phyloP scores from a whole-genome alignment of 805 yeast genomes.

The Yamadazyma phyllophila region DNA sequence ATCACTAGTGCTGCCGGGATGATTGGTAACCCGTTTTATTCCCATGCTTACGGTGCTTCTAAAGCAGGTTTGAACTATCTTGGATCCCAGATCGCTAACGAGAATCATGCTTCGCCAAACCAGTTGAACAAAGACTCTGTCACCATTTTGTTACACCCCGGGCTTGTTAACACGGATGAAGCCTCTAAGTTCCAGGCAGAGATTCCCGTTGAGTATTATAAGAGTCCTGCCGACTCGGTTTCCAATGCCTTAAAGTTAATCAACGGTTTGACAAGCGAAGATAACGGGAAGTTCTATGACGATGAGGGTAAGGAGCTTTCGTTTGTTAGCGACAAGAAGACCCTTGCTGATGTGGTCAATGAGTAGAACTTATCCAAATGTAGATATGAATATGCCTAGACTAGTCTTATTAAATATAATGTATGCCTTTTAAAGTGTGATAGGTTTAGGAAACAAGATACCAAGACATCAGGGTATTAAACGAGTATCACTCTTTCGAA shows the following conservation, averaged over 20 bases:
- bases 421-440: too few relatives aligned
- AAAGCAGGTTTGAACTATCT: constrained; percentile 36
- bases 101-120: constrained; percentile 16
- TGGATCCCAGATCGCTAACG: constrained; percentile 24
- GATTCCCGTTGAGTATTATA: neutral
- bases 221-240: constrained; percentile 5
- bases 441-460: too few relatives aligned
- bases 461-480: too few relatives aligned
- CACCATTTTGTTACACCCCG: constrained; percentile 28
- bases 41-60: constrained; percentile 31
- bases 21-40: neutral
- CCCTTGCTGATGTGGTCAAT: too few relatives aligned
- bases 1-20: constrained; percentile 20
- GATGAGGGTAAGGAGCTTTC: constrained; percentile 7
- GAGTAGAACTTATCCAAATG: too few relatives aligned
- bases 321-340: neutral
- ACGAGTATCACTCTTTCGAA: too few relatives aligned
- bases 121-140: constrained; percentile 19
- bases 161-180: constrained; percentile 33
- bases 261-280: constrained; percentile 2
- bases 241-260: constrained; percentile 1
- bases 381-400: too few relatives aligned
- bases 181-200: constrained; percentile 18
- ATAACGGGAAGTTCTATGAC: constrained; percentile 7
- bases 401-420: too few relatives aligned